These are phyloP conservation scores for Diplodia sapinea DNA, from an alignment of 2,329 filamentous ascomycete genomes.

Conservation along the genomic window DNA sequence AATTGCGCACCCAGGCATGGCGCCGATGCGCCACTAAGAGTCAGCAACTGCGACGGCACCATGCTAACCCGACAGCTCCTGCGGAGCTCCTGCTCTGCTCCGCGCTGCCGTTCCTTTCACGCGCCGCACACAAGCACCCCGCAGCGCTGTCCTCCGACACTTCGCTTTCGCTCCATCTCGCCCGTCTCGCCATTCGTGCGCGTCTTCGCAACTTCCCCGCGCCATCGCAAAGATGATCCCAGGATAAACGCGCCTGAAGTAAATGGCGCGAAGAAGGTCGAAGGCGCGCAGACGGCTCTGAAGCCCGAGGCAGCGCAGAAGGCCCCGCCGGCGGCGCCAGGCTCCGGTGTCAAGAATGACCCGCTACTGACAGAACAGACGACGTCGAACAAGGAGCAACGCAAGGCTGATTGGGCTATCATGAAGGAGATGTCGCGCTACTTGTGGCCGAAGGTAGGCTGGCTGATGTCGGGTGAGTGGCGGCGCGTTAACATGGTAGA, in stretches of 20 bases:
- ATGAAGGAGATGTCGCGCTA: conserved; percentile 98
- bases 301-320: conserved; percentile 32
- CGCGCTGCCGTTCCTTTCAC: conserved; percentile 26
- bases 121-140: conserved; percentile 7
- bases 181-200: conserved; percentile 37
- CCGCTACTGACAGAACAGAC: conserved; percentile 69
- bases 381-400: conserved; percentile 79
- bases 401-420: conserved; percentile 97
- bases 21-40: conserved; percentile 19
- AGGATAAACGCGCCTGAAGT: conserved; percentile 35
- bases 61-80: conserved; percentile 47
- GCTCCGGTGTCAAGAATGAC: conserved; percentile 52
- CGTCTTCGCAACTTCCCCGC: conserved; percentile 53
- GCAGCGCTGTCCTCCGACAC: conserved; percentile 37
- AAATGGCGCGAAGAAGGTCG: conserved; percentile 41
- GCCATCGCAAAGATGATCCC: conserved; percentile 51
- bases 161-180: conserved; percentile 33
- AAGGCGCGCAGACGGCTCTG: conserved; percentile 33
- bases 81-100: conserved; percentile 40
- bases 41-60: conserved; percentile 34
- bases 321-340: conserved; percentile 41
- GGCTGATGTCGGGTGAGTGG: background rate
- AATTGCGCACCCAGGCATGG: conserved; percentile 23
- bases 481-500: conserved; percentile 23
- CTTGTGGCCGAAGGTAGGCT: conserved; percentile 79